Base-by-base conservation (phyloP, 768 basidiomycete species). In the Xerocomellus intermedius region DNA sequence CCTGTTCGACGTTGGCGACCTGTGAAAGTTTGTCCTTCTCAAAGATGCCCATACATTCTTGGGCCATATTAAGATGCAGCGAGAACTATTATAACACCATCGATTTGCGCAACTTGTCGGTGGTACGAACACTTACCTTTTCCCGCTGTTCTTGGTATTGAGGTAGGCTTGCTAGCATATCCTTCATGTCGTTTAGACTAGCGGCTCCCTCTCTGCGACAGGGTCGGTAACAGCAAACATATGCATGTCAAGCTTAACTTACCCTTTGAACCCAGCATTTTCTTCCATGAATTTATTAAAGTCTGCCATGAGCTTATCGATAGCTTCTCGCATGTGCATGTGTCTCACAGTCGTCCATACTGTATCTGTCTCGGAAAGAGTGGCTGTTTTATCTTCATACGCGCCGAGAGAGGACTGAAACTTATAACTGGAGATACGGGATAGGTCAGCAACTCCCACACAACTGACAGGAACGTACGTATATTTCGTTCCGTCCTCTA, bases 261-360 rank as follows among this genome's bases (percentile, higher is more conserved):
- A 93, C 89, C 93, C 91, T 64, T 90, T 88, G 73, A 97, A 97
- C 1, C 93, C 95, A 1, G 93, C 93, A 69, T 98, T 91, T 62
- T 98, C 97, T 64, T 86, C 82, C 70, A 95, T 78, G 69, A 98
- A 98, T 65, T 88, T 85, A 69, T 93, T 94, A 73, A 99, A 98
- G 74, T 98, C 93, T 14, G 81, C 82, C 89, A 97, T 96, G 45
- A 99, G 79, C 71, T 92, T 97, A 76, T 98, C 93, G 63, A 98
- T 95, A 2, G 95, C 91, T 73, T 99, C 97, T 46, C 91, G 86
- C 94, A 99, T 99, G 71, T 99, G 97, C 85, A 97, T 86, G 69
- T 98, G 97, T 55, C 96, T 86, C 53, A 98, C 83, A 42, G 87
- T 85, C 33, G 88, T 88, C 94, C 95, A 99, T 2, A 97, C 87